Base-by-base conservation (phyloP, 768 basidiomycete genomes). In the Xerocomellus chrysenteron region DNA sequence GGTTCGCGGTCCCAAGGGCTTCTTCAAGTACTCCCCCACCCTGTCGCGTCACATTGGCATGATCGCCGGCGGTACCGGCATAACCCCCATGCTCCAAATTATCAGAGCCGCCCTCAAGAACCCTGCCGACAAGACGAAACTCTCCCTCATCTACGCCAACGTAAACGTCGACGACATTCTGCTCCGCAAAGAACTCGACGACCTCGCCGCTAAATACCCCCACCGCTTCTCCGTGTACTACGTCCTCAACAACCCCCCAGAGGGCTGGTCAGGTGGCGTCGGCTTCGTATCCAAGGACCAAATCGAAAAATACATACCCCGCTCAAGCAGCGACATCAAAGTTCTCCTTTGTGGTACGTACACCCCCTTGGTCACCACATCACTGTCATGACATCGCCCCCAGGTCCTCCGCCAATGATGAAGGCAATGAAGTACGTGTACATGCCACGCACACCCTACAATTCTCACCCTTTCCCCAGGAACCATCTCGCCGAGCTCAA, bases 71-170 rank as follows among this genome's bases (percentile, higher is more conserved):
- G 97, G 97, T 37, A 98, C 97, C 3, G 97, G 97, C 54, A 96
- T 99, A 73, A 96, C 97, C 0, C 97, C 97, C 67, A 98, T 98
- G 96, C 87, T 97, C 65, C 96, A 99, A 71, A 92, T 99, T 79
- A 89, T 98, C 74, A 88, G 90, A 59, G 91, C 95, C n/a, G 84
- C 87, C 13, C 82, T 98, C 70, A 88, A 90, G 74, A 93, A 94
- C 73, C 86, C 92, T n/a, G 70, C 75, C 43, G 97, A 99, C 80
- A 77, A 69, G 59, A 98, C 96, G 40, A 83, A 80, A 63, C 74
- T 98, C 67, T 83, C 81, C 62, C 84, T 99, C 68, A 92, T 99
- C 69, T 98, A 98, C 74, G 97, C 97, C 63, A 99, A 99, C 75
- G 94, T 98, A 60, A 89, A 87, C 74, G 69, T 79, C 55, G 90